A percentile compares a stretch with the other conserved stretches of the same genome.
Conservation (phyloP, 257 asterid species). For the Solanum arcanum region DNA sequence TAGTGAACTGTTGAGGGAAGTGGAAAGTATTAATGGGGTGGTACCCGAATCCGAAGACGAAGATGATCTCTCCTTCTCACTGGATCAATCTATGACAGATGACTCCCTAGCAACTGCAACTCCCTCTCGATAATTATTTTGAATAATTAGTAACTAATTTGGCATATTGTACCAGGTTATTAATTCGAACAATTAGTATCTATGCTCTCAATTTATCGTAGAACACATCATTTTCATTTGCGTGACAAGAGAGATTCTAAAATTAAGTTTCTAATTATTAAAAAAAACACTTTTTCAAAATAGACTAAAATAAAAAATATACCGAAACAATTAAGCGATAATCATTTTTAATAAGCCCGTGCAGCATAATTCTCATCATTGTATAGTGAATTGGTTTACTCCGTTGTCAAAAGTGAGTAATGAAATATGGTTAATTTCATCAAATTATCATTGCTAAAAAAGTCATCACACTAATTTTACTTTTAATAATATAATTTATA, state of each 20-base stretch:
- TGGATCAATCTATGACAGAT: constrained; percentile 51
- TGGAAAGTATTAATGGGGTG: constrained; percentile 30
- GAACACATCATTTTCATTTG: background rate
- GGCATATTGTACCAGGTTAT: background rate
- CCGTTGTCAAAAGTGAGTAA: background rate
- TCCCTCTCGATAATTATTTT: constrained; percentile 5
- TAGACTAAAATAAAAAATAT: too few species aligned
- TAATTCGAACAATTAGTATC: background rate
- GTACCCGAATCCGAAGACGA: constrained; percentile 43
- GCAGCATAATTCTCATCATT: background rate
- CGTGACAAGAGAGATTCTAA: background rate
- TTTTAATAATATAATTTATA: too few species aligned
- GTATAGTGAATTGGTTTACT: background rate
- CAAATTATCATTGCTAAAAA: background rate
- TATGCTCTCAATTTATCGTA: background rate
- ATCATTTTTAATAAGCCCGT: background rate
- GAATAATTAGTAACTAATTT: background rate
- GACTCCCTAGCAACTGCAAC: constrained; percentile 31
- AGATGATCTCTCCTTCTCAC: constrained; percentile 22
- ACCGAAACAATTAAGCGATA: too few species aligned
- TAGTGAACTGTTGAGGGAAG: constrained; percentile 36
- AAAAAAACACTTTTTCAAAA: too few species aligned
- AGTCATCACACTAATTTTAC: background rate
- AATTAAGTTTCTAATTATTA: too few species aligned
- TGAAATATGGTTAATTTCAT: too few species aligned